A percentile compares a stretch with the other conserved stretches of the same genome.
These are phyloP conservation scores for Paecilomyces sp. DNA, from an alignment of 2,329 filamentous ascomycete genomes.

Conservation along the genomic window DNA sequence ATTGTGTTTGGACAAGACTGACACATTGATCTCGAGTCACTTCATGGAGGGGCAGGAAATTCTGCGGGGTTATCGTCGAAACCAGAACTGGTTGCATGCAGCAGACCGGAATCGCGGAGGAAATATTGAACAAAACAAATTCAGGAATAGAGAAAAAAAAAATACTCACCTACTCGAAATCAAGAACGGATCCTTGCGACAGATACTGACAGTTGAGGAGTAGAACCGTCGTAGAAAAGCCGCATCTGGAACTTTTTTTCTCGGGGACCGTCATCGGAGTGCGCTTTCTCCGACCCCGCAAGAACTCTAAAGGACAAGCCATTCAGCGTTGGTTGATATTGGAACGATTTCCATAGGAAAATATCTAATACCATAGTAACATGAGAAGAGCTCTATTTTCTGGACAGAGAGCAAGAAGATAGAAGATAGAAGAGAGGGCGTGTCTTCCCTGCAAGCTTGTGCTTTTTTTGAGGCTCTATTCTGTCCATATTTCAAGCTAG, in stretches of 20 bases:
- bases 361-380: too few species aligned
- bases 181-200: background rate
- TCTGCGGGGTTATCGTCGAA: conserved; percentile 1
- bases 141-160: background rate
- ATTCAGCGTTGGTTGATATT: background rate
- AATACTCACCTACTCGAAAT: background rate
- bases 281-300: conserved; percentile 10
- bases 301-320: background rate
- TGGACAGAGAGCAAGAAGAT: background rate
- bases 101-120: background rate
- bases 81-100: background rate
- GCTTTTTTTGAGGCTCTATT: background rate
- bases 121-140: background rate
- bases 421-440: background rate
- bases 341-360: background rate
- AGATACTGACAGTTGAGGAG: conserved; percentile 3
- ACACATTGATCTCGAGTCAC: background rate
- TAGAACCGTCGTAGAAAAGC: conserved; percentile 8
- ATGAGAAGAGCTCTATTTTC: background rate
- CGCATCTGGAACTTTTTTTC: conserved; percentile 10
- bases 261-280: conserved; percentile 3
- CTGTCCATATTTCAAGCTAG: background rate
- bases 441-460: too few species aligned
- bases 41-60: conserved; percentile 2
- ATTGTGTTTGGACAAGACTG: background rate